Base-by-base conservation (phyloP, 148 eudicot species). In the Rhododendron henanense region DNA sequence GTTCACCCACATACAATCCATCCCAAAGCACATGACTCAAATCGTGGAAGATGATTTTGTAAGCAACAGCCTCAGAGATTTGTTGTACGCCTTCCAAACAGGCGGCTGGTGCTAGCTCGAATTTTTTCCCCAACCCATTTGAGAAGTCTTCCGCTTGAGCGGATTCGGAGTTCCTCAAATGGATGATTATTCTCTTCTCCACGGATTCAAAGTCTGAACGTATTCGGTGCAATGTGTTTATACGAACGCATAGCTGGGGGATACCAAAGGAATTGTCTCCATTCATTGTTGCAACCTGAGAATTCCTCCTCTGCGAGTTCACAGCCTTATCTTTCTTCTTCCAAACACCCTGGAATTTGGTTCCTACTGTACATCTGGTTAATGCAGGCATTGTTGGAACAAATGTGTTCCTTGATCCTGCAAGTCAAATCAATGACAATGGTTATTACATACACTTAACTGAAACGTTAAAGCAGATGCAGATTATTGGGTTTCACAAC, bases 331-430 rank as follows among this genome's bases (percentile, higher is more conserved):
- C 98, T 89, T 97, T 95, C 90, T 95, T 97, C 93, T 97, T 95
- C 84, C 91, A 95, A 25, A 91, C 93, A 81, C 94, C 92, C 79
- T 88, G 88, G 80, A 95, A 91, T 86, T 94, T 95, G 48, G 96
- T 87, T 45, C 90, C 98, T 6, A 88, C 85, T 45, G 94, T 79
- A 90, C 99, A 97, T 88, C 99, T 92, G 57, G 99, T 97, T 91
- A 97, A 87, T 76, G 98, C 98, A 28, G 99, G 99, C 98, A 95
- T 94, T 31, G 93, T 92, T 39, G 99, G 98, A 82, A 95, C 86
- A 87, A 87, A 95, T 47, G 93, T 93, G 86, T 90, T 97, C 76
- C 94, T 91, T 84, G 99, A 91, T 89, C 98, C 99, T 97, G 93
- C 88, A 88, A 61, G 82, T 79, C 57, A 82, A 81, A 83, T 78